Evolutionary conservation across 129 eudicot species (phyloP), one percentile per base, ranked within the genome.

Genomic region (Flaveria brownii): DNA sequence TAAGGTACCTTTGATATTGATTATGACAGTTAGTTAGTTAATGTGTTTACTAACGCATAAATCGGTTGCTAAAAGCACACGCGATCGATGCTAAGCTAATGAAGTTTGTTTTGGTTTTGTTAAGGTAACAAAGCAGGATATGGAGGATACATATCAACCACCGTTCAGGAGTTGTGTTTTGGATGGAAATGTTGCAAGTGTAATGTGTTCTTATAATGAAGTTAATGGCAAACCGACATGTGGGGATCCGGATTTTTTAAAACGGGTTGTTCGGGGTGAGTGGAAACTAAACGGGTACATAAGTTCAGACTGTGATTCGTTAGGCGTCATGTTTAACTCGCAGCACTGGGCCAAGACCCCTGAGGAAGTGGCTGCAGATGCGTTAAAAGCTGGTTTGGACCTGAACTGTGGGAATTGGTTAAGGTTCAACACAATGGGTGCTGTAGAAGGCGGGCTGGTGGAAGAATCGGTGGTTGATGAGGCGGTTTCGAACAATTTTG

Each of bases 131-230:
- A 74, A 74, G 77, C 92, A 88, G 56, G 89, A 85, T 57, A 47
- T 85, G 80, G 86, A 82, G 64, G 89, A 88, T 81, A 88, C 92
- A 11, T 88, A 63, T 78, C 84, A 85, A 59, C 86, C 85, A 0
- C 89, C 92, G 18, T 88, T 88, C 70, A 76, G 76, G 80, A 84
- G 86, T 23, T 88, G 92, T 81, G 84, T 85, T 5, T 51, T 76
- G 63, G 82, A 85, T 36, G 92, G 87, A 16, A 76, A 79, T 74
- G 92, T 82, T 56, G 86, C 83, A 16, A 82, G 87, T 74, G 88
- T 88, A 18, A 85, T 88, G 92, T 88, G 92, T 76, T 84, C 92
- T 8, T 88, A 85, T 43, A 88, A 88, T 41, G 71, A 77, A 13
- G 82, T 88, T 9, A 88, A 88, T 33, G 92, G 92, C 41, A 77